Conservation (phyloP, 2,329 filamentous ascomycete species). For the Calonectria hongkongensis region DNA sequence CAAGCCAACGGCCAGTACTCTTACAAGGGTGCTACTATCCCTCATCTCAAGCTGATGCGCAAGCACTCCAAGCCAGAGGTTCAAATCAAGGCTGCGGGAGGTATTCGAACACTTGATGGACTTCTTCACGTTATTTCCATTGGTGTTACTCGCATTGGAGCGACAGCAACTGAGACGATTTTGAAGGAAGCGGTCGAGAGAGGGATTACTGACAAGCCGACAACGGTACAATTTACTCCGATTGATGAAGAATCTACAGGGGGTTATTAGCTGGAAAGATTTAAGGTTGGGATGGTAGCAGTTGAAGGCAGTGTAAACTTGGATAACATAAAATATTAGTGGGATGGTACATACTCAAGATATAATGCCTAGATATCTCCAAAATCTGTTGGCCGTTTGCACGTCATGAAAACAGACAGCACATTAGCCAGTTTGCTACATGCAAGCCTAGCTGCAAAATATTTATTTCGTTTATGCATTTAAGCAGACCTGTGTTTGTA, state of each 20-base stretch:
- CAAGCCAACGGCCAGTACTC: conserved; percentile 69
- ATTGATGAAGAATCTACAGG: conserved; percentile 24
- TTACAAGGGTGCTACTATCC: conserved; percentile 72
- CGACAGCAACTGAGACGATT: conserved; percentile 73
- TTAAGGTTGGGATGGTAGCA: no score
- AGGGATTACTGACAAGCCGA: conserved; percentile 64
- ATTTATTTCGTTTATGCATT: no score
- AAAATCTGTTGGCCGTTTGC: no score
- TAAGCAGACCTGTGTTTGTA: no score
- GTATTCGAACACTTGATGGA: conserved; percentile 74
- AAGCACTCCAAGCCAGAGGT: conserved; percentile 64
- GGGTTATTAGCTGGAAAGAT: conserved; percentile 35
- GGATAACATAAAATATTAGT: not conserved
- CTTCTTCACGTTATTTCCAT: conserved; percentile 72
- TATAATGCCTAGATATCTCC: no score
- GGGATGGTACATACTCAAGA: no score
- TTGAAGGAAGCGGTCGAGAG: conserved; percentile 71
- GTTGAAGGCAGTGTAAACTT: not conserved
- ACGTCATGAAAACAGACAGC: no score
- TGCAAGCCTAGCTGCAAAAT: no score
- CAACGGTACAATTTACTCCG: conserved; percentile 38
- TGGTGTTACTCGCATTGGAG: conserved; percentile 73
- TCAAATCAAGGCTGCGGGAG: conserved; percentile 75
- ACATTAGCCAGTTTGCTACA: no score
- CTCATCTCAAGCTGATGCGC: conserved; percentile 73